phyloP scores from a whole-genome alignment of 208 protist species.

The Crithidia fasciculata region DNA sequence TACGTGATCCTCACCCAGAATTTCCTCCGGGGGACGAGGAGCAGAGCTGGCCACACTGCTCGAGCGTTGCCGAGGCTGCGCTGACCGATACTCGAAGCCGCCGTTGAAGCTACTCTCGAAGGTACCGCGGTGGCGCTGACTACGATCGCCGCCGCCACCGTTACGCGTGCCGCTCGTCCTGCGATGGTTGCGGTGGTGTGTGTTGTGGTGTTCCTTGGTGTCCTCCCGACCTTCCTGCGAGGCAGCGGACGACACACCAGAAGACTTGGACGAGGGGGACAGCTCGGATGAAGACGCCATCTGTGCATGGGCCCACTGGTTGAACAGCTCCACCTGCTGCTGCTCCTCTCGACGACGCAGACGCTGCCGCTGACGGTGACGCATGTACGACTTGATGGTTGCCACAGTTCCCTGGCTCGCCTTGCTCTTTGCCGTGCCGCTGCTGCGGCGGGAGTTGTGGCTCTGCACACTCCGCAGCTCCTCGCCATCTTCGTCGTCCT shows the following conservation, averaged over 20 bases:
- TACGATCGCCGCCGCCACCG: not conserved
- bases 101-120: slow-evolving; percentile 7
- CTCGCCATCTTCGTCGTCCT: slow-evolving; percentile 1
- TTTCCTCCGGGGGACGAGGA: slow-evolving; percentile 38
- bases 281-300: slow-evolving; percentile 30
- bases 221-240: not conserved
- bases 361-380: slow-evolving; percentile 35
- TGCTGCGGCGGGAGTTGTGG: slow-evolving; percentile 16
- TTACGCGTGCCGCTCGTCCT: not conserved
- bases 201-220: not conserved
- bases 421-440: slow-evolving; percentile 9
- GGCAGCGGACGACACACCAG: not conserved
- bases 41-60: slow-evolving; percentile 41
- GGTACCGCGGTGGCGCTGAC: not conserved
- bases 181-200: not conserved
- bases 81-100: not conserved
- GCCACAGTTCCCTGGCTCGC: slow-evolving; percentile 15
- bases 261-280: slow-evolving; percentile 27
- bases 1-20: slow-evolving; percentile 19
- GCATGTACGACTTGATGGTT: slow-evolving; percentile 29
- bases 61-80: not conserved
- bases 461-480: slow-evolving; percentile 11
- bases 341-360: slow-evolving; percentile 31
- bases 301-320: slow-evolving; percentile 33
- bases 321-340: slow-evolving; percentile 31